These are phyloP conservation scores for Lactuca sativa DNA, from an alignment of 129 eudicot species.

Conservation along the genomic window DNA sequence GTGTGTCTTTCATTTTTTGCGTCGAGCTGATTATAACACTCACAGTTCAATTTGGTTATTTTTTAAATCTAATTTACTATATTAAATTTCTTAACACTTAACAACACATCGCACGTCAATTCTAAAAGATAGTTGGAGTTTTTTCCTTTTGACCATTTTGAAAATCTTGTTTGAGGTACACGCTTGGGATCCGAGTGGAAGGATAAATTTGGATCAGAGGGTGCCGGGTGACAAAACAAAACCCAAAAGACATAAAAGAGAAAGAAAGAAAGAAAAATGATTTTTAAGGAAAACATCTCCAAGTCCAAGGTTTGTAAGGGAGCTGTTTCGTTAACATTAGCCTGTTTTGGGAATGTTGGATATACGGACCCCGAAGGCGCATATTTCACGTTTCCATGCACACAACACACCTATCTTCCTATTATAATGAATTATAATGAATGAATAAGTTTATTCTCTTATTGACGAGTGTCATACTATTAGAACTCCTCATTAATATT, in stretches of 20 bases:
- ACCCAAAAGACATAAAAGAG: constrained; percentile 25
- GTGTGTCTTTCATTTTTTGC: too few relatives aligned
- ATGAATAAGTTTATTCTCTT: too few relatives aligned
- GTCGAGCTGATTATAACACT: too few relatives aligned
- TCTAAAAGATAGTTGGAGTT: not conserved
- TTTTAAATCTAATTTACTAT: too few relatives aligned
- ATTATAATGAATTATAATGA: too few relatives aligned
- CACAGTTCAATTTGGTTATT: too few relatives aligned
- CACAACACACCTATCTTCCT: too few relatives aligned
- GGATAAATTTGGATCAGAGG: constrained; percentile 27
- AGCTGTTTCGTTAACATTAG: constrained; percentile 9
- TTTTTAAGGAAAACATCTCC: constrained; percentile 23
- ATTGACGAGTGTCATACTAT: too few relatives aligned
- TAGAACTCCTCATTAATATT: too few relatives aligned
- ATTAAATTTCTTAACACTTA: too few relatives aligned
- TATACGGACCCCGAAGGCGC: constrained; percentile 23
- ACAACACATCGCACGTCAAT: not conserved
- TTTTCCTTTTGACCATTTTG: not conserved
- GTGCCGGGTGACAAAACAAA: constrained; percentile 41
- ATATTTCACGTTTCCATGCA: constrained; percentile 24
- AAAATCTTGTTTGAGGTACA: not conserved
- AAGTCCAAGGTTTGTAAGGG: constrained; percentile 35
- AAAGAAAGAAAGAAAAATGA: constrained; percentile 7
- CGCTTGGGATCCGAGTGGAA: constrained; percentile 25
- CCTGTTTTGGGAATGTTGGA: constrained; percentile 35